Conservation (phyloP, 2,329 filamentous ascomycete species). For the Apiospora pterosperma region DNA sequence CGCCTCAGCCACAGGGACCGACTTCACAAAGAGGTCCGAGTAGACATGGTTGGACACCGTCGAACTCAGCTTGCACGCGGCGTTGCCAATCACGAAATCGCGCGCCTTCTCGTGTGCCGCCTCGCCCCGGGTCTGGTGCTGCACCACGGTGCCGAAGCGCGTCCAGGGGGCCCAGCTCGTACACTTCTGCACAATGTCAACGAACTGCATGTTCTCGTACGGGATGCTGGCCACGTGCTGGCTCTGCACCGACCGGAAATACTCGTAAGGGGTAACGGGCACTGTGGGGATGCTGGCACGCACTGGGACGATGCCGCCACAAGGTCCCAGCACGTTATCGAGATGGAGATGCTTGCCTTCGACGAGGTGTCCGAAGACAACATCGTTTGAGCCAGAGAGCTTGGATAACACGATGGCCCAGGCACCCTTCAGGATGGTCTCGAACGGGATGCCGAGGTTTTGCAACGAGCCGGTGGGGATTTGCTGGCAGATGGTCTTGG, state of each 20-base stretch:
- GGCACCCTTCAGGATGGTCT: conserved; percentile 53
- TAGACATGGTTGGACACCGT: conserved; percentile 36
- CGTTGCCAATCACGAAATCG: conserved; percentile 41
- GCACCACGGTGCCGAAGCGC: conserved; percentile 51
- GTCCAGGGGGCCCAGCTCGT: conserved; percentile 53
- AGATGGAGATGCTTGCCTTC: conserved; percentile 43
- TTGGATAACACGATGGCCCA: conserved; percentile 55
- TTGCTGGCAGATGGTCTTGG: conserved; percentile 36
- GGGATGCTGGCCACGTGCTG: conserved; percentile 46
- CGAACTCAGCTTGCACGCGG: conserved; percentile 41
- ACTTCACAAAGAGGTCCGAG: conserved; percentile 44
- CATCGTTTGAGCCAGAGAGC: conserved; percentile 44
- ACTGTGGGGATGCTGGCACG: conserved; percentile 42
- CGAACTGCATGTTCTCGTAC: conserved; percentile 48
- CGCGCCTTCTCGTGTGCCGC: conserved; percentile 29
- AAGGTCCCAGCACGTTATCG: conserved; percentile 43
- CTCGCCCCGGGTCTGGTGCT: conserved; percentile 42
- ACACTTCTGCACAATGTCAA: conserved; percentile 50
- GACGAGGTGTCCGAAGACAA: conserved; percentile 54
- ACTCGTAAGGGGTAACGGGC: conserved; percentile 43
- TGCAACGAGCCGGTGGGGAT: conserved; percentile 37
- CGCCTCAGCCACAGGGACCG: conserved; percentile 32
- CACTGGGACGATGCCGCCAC: conserved; percentile 45
- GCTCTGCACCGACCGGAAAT: conserved; percentile 45
- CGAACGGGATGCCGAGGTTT: conserved; percentile 44